phyloP scores from a whole-genome alignment of 2,329 filamentous ascomycete species.

The Tolypocladium ovalisporum region DNA sequence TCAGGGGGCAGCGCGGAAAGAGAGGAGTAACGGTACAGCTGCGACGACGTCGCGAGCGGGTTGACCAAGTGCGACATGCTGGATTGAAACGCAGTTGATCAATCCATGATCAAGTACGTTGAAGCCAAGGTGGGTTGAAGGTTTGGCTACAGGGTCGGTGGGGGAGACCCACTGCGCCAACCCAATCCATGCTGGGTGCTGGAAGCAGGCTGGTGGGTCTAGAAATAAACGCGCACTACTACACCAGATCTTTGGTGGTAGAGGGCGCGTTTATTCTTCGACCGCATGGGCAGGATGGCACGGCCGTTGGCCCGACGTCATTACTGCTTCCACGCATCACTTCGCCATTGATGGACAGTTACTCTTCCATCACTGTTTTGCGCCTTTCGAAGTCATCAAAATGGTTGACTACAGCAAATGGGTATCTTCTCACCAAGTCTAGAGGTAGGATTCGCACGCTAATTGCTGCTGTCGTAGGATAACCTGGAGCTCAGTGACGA shows the following conservation, averaged over 20 bases:
- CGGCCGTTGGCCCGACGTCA: too few relatives aligned
- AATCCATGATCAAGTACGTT: not conserved
- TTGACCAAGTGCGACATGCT: conserved; percentile 56
- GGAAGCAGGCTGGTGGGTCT: too few relatives aligned
- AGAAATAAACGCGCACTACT: too few relatives aligned
- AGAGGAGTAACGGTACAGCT: conserved; percentile 48
- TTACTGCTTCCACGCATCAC: not conserved
- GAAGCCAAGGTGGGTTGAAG: not conserved
- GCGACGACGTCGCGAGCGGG: conserved; percentile 59
- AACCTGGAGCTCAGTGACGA: not conserved
- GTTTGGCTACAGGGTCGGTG: not conserved
- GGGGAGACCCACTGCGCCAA: not conserved
- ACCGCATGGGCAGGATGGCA: too few relatives aligned
- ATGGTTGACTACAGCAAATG: not conserved
- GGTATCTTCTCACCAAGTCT: not conserved
- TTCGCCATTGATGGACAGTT: not conserved
- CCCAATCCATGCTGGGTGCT: too few relatives aligned
- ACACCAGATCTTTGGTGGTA: too few relatives aligned
- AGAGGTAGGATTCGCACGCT: not conserved
- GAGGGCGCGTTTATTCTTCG: too few relatives aligned
- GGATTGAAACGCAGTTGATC: not conserved
- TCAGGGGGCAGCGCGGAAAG: conserved; percentile 52
- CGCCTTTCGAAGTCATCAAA: not conserved
- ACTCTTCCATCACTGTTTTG: not conserved
- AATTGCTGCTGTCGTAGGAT: not conserved